Base-by-base conservation (phyloP, 257 asterid genomes). In the Pogostemon cablin region DNA sequence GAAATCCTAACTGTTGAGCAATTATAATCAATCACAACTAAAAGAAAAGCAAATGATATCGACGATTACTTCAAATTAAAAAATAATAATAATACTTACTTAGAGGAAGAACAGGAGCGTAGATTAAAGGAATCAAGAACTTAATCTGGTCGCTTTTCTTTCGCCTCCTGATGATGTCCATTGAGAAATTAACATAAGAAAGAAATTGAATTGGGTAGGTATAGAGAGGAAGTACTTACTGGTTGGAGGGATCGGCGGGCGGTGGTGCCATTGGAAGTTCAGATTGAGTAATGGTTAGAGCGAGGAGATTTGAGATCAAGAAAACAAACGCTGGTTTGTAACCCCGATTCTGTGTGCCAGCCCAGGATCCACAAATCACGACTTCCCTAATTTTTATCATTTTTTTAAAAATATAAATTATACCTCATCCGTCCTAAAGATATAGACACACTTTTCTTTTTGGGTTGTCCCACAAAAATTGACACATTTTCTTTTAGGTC, bases 91-190 rank as follows among this genome's bases (percentile, higher is more conserved):
- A 7, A 3, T 73, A 76, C 88, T 80, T 75, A 90, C 95, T 84
- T 43, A 90, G 96, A 25, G 96, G 97, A 80, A 90, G 97, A 81
- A 53, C 92, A 47, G 96, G 96, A 7, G 97, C 93, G 65, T 90
- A 90, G 67, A 90, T 67, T 56, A 90, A 80, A 56, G 96, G 96
- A 63, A 82, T 73, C 75, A 88, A 17, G 69, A 85, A 83, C 63
- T 88, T 87, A 62, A 83, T 25, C 25, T 91, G 93, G 6, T 91
- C 83, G 20, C 88, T 81, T 82, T 78, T 84, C 62, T 86, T 88
- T 68, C 72, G 88, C 81, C 82, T 86, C 78, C 86, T 80, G 7
- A 74, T 40, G 17, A 72, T 77, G 62, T 80, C 85, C 83, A 92
- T 88, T 34, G 52, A 65, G 32, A 25, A 25, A 25, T 25, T 25